phyloP scores from a whole-genome alignment of 495 filamentous ascomycete genomes.

The Aspergillus olivimuriae region DNA sequence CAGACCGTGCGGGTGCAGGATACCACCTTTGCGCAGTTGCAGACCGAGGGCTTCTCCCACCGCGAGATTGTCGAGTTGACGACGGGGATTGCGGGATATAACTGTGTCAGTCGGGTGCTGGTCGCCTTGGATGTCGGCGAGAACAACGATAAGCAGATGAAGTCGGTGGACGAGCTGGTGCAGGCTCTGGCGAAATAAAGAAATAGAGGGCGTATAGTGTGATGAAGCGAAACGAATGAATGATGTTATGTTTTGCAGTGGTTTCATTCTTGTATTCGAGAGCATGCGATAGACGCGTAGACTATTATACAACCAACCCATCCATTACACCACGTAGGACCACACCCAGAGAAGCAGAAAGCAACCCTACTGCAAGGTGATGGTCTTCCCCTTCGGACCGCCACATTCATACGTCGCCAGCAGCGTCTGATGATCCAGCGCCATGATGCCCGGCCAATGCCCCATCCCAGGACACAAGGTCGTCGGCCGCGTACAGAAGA shows the following conservation, averaged over 20 bases:
- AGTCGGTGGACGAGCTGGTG: slow-evolving; percentile 35
- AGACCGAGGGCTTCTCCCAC: slow-evolving; percentile 42
- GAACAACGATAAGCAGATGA: slow-evolving; percentile 39
- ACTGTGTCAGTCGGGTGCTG: slow-evolving; percentile 78
- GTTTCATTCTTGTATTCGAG: too few relatives aligned
- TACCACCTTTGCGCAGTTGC: slow-evolving; percentile 53
- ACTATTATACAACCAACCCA: too few relatives aligned
- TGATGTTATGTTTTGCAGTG: too few relatives aligned
- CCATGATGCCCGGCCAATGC: slow-evolving; percentile 40
- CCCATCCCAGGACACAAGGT: slow-evolving; percentile 27
- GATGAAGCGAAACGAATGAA: too few relatives aligned
- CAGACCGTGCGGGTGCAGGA: slow-evolving; percentile 51
- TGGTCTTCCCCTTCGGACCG: slow-evolving; percentile 8
- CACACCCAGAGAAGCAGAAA: too few relatives aligned
- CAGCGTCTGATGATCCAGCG: slow-evolving; percentile 28
- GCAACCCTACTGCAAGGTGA: background rate
- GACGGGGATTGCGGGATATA: slow-evolving; percentile 74
- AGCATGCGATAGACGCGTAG: too few relatives aligned
- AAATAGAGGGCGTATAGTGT: too few relatives aligned
- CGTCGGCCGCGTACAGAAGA: slow-evolving; percentile 26
- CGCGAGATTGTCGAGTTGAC: slow-evolving; percentile 65
- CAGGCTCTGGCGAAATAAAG: background rate
- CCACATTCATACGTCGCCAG: slow-evolving; percentile 38
- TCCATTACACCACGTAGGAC: too few relatives aligned
- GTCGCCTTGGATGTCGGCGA: slow-evolving; percentile 71